A percentile compares a stretch with the other conserved stretches of the same genome.
Conservation (phyloP, 495 filamentous ascomycete species). For the Pyrenula massariospora region DNA sequence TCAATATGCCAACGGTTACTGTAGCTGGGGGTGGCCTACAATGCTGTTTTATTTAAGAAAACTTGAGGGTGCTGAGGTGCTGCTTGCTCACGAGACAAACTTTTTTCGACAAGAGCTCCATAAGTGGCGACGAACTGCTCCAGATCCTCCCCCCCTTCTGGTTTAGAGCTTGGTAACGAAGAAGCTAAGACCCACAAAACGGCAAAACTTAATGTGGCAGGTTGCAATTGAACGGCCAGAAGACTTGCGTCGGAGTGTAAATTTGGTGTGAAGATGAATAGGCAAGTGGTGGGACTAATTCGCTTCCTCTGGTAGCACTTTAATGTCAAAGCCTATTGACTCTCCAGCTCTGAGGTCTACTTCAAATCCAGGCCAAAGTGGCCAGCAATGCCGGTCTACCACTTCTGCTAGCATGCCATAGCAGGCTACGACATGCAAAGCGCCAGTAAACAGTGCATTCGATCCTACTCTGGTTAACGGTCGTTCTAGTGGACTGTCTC, state of each 20-base stretch:
- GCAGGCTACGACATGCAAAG: constrained; percentile 25
- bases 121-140: constrained; percentile 88
- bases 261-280: no score
- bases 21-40: constrained; percentile 71
- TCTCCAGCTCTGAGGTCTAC: constrained; percentile 18
- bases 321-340: constrained; percentile 58
- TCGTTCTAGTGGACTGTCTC: no score
- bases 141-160: constrained; percentile 66
- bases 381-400: constrained; percentile 8
- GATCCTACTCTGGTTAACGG: no score
- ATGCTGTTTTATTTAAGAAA: constrained; percentile 96
- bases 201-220: constrained; percentile 88
- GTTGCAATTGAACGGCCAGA: constrained; percentile 79
- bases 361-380: constrained; percentile 14
- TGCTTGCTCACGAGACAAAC: constrained; percentile 87
- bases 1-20: constrained; percentile 68
- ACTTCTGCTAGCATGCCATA: constrained; percentile 16
- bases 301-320: constrained; percentile 70
- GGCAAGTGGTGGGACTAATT: no score
- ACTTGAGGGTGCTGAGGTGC: constrained; percentile 93
- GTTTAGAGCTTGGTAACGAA: constrained; percentile 81
- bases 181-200: constrained; percentile 92
- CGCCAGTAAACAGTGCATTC: constrained; percentile 19
- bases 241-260: no score
- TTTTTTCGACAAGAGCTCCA: constrained; percentile 95